Evolutionary conservation across 768 basidiomycete species (phyloP), one percentile per base, ranked within the genome.

Genomic region (Lactarius sanguifluus): DNA sequence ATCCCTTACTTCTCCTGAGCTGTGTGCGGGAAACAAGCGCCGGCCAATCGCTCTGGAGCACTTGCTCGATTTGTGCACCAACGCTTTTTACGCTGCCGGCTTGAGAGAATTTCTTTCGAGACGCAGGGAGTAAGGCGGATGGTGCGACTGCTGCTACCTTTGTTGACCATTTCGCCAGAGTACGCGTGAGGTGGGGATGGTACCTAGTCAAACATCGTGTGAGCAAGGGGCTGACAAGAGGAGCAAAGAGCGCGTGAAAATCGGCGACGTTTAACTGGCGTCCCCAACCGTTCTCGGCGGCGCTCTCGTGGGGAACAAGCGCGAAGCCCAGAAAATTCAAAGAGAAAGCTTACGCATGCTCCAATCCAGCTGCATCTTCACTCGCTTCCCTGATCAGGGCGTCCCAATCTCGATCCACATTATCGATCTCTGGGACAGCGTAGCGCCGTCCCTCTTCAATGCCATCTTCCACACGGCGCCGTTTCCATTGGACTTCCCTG

Each of bases 101-200:
- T 3, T 64, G 73, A 52, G 82, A 82, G 76, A 94, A 93, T 7
- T 89, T 79, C 64, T 85, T 87, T n/a, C 85, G 84, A 70, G 85
- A 89, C 15, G 83, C 85, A 52, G 89, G 87, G 6, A 88, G 80
- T 15, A 92, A 84, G 50, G 83, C 87, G 8, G 89, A 87, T 13
- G 94, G 89, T 2, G 94, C 86, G 6, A 97, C 95, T 1, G 96
- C 92, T 72, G 95, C 92, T 45, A 98, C 91, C 79, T 98, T 99
- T 30, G 89, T 82, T 12, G 94, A 97, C 97, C 97, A 99, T 77
- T 98, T 98, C 45, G 83, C 80, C 30, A 99, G 82, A 1, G 92
- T 95, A 66, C 87, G 86, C 52, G 94, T 75, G 15, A 90, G 81
- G 67, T 89, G 81, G 2, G 88, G 83, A 74, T 95, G 94, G 58